Base-by-base conservation (phyloP, 202 grass and related monocot species). In the Zoysia matrella region DNA sequence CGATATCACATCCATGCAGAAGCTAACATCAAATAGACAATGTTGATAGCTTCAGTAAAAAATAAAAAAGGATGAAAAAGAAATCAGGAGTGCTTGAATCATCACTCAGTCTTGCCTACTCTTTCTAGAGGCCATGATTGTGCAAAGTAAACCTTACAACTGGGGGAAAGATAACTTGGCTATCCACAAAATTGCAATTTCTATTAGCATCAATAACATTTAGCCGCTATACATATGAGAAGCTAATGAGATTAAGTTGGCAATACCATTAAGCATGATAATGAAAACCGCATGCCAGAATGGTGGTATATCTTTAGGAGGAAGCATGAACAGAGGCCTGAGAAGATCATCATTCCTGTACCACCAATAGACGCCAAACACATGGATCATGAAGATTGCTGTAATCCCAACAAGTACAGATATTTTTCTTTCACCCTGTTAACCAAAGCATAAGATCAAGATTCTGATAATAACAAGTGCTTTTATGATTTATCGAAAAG, bases 221-320 rank as follows among this genome's bases (percentile, higher is more conserved):
- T 67, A 85, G 67, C n/a, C 60, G 54, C 11, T 4, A 42, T 8
- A 75, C 7, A 71, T 18, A 47, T 65, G 67, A 67, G 40, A 52
- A 16, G 45, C 12, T 61, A 82, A 57, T 52, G 47, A 61, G 82
- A 88, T 77, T 81, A 47, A 82, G 47, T 45, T 69, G 78, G 61
- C 42, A 79, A 65, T 95, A 98, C 95, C 95, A 65, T 98, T 98
- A 63, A 98, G 83, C 91, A 98, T 90, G 88, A 95, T 98, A 80
- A 98, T 91, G 77, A 98, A 98, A 80, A 98, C 88, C 48, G 87
- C 92, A 83, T 98, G 95, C 95, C 95, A 98, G 62, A 98, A 98
- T 61, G 92, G 92, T 73, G 90, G 95, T 90, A 98, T 90, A 83
- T 93, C 89, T 90, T 98, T 92, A 22, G 95, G 92, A 83, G 95